Conservation (phyloP, 805 yeast genomes). For the Yarrowia sp. region DNA sequence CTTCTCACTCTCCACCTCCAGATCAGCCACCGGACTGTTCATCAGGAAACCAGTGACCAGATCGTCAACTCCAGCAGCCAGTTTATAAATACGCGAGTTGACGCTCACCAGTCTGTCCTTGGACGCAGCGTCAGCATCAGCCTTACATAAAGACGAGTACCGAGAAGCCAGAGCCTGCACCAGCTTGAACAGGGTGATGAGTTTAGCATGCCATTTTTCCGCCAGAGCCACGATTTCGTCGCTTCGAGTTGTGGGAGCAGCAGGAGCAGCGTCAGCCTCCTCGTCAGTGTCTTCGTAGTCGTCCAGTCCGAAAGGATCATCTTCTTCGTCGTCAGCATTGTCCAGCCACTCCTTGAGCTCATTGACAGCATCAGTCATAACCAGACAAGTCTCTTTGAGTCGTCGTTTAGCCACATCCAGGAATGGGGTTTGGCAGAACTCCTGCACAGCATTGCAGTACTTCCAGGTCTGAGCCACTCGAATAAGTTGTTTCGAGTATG, state of each 20-base stretch:
- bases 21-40: slow-evolving; percentile 14
- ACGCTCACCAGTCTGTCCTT: slow-evolving; percentile 13
- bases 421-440: slow-evolving; percentile 11
- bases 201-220: slow-evolving; percentile 19
- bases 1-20: neutral
- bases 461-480: slow-evolving; percentile 28
- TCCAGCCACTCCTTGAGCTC: slow-evolving; percentile 19
- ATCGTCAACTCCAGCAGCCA: slow-evolving; percentile 20
- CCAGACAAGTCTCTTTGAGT: neutral
- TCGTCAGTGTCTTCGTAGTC: slow-evolving; percentile 20
- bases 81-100: neutral
- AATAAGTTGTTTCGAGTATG: slow-evolving; percentile 18
- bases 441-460: slow-evolving; percentile 14
- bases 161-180: slow-evolving; percentile 23
- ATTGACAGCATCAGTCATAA: neutral
- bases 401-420: slow-evolving; percentile 10
- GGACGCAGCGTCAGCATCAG: neutral
- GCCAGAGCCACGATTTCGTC: slow-evolving; percentile 1
- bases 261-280: neutral
- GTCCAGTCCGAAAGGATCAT: slow-evolving; percentile 18
- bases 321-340: slow-evolving; percentile 20
- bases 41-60: slow-evolving; percentile 21
- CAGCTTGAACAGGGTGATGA: slow-evolving; percentile 13
- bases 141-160: slow-evolving; percentile 17
- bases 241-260: slow-evolving; percentile 1